These are phyloP conservation scores for Epithele typhae DNA, from an alignment of 768 basidiomycete genomes.

Conservation along the genomic window DNA sequence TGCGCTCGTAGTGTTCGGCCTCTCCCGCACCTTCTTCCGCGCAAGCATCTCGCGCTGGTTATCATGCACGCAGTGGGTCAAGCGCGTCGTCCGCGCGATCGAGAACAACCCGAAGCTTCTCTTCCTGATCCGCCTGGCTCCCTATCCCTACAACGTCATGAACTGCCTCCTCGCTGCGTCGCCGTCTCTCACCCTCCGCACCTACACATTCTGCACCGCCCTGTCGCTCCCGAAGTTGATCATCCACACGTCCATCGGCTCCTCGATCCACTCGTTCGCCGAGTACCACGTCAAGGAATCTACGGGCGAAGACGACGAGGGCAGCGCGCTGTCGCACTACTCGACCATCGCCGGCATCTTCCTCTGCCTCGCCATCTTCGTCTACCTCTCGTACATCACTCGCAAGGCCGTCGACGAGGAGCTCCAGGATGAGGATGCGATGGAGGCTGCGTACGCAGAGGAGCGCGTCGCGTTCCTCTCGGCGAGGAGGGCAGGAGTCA, in stretches of 20 bases:
- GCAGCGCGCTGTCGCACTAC: constrained; percentile 47
- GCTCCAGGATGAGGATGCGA: constrained; percentile 40
- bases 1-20: constrained; percentile 76
- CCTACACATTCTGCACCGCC: constrained; percentile 77
- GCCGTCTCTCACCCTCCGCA: constrained; percentile 72
- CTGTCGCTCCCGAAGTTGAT: constrained; percentile 86
- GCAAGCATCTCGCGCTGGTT: constrained; percentile 71
- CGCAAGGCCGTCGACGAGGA: constrained; percentile 59
- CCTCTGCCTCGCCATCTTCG: constrained; percentile 68
- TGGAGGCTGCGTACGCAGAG: constrained; percentile 34
- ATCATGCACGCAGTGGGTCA: constrained; percentile 63
- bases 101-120: constrained; percentile 84
- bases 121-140: constrained; percentile 89
- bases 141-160: constrained; percentile 92
- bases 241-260: constrained; percentile 85
- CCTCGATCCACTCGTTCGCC: constrained; percentile 80
- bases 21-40: constrained; percentile 73
- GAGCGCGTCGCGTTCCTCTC: constrained; percentile 52
- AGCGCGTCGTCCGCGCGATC: constrained; percentile 80
- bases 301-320: constrained; percentile 33
- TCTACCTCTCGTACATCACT: constrained; percentile 80
- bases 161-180: constrained; percentile 89
- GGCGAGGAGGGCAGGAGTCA: constrained; percentile 22
- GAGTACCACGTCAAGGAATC: constrained; percentile 44
- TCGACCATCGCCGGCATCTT: constrained; percentile 68